phyloP scores from a whole-genome alignment of 192 early-diverging fungal genomes.

The Coemansia sp. region DNA sequence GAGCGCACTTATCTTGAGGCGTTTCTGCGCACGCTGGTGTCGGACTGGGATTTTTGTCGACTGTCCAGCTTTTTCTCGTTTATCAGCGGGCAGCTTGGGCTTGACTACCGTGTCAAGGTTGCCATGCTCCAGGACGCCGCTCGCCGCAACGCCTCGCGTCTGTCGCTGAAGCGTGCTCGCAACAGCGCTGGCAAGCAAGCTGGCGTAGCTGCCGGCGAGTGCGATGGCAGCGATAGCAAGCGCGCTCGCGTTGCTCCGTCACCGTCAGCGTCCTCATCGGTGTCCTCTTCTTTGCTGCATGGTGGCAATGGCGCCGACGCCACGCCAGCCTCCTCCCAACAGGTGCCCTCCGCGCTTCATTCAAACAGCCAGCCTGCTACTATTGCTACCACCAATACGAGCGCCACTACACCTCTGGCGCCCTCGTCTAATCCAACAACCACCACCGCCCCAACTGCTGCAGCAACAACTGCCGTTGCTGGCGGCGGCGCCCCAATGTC shows the following conservation, averaged over 20 bases:
- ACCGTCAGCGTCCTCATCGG: neutral
- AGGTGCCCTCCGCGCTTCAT: neutral
- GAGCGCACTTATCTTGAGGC: slow-evolving; percentile 44
- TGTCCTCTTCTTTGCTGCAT: slow-evolving; percentile 3
- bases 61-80: slow-evolving; percentile 64
- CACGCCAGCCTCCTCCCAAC: slow-evolving; percentile 6
- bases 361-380: slow-evolving; percentile 10
- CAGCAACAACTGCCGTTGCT: neutral
- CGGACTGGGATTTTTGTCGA: slow-evolving; percentile 65
- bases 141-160: slow-evolving; percentile 47
- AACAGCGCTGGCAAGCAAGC: slow-evolving; percentile 15
- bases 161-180: slow-evolving; percentile 48
- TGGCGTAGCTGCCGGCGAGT: slow-evolving; percentile 9
- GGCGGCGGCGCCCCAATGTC: slow-evolving; percentile 17
- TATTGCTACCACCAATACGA: neutral
- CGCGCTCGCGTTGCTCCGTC: slow-evolving; percentile 15
- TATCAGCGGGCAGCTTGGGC: slow-evolving; percentile 53
- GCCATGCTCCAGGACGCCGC: slow-evolving; percentile 52
- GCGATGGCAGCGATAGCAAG: slow-evolving; percentile 33
- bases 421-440: slow-evolving; percentile 8
- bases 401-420: slow-evolving; percentile 12
- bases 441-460: neutral
- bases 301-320: slow-evolving; percentile 5
- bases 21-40: slow-evolving; percentile 57
- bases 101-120: slow-evolving; percentile 51